Evolutionary conservation across 192 early-diverging fungal species (phyloP).

Genomic region (Rhizoclosmatium sp.): DNA sequence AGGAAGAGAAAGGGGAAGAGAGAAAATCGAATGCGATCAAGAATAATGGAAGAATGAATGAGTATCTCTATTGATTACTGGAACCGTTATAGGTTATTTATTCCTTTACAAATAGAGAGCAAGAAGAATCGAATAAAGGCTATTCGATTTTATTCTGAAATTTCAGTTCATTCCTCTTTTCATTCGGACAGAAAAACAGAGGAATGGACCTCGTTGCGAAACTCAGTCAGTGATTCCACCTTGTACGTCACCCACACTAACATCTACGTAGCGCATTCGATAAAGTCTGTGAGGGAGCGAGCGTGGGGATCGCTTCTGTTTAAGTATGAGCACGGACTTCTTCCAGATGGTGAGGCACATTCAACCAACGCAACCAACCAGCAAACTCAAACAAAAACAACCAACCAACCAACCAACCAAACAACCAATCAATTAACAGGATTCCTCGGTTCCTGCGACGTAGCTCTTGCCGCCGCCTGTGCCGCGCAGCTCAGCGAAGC

Average conservation of each 20-base stretch:
- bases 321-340: constrained; percentile 17
- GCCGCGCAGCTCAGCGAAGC: neutral
- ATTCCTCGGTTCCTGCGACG: neutral
- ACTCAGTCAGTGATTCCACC: neutral
- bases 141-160: too few relatives aligned
- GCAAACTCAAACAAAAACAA: neutral
- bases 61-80: too few relatives aligned
- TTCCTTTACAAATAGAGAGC: too few relatives aligned
- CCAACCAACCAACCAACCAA: neutral
- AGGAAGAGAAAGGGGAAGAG: too few relatives aligned
- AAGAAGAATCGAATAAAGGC: too few relatives aligned
- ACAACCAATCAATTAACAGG: neutral
- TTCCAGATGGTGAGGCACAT: neutral
- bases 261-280: neutral
- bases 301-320: constrained; percentile 23
- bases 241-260: too few relatives aligned
- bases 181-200: too few relatives aligned
- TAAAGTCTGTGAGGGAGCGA: constrained; percentile 1
- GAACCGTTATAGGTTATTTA: too few relatives aligned
- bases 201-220: constrained; percentile 19
- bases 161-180: too few relatives aligned
- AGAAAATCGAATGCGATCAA: too few relatives aligned
- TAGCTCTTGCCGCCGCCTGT: neutral
- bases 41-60: too few relatives aligned
- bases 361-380: neutral